A percentile compares a stretch with the other conserved stretches of the same genome.
phyloP scores from a whole-genome alignment of 805 yeast species.

The Kodamaea restingae region DNA sequence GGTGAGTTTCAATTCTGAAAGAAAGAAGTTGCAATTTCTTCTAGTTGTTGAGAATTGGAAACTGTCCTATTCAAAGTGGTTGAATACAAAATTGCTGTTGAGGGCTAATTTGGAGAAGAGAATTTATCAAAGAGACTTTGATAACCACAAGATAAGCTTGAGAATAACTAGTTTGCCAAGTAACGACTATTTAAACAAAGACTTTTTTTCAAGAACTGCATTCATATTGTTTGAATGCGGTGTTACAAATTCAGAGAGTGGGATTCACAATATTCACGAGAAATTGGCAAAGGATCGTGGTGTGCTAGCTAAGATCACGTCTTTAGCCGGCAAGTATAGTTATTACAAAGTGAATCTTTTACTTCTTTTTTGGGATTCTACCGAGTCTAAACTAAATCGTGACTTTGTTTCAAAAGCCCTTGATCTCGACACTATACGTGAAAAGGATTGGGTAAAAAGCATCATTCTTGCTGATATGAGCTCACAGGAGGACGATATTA shows the following conservation, averaged over 20 bases:
- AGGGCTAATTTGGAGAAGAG: slow-evolving; percentile 23
- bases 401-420: slow-evolving; percentile 17
- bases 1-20: slow-evolving; percentile 16
- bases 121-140: slow-evolving; percentile 24
- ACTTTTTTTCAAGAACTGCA: slow-evolving; percentile 37
- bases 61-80: slow-evolving; percentile 46
- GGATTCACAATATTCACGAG: slow-evolving; percentile 15
- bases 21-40: slow-evolving; percentile 30
- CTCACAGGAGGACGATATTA: slow-evolving; percentile 19
- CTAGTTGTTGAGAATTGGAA: slow-evolving; percentile 50
- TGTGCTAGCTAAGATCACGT: slow-evolving; percentile 32
- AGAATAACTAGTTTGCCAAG: slow-evolving; percentile 40
- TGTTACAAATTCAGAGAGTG: slow-evolving; percentile 19
- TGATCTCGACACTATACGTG: slow-evolving; percentile 10
- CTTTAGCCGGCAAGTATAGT: slow-evolving; percentile 32
- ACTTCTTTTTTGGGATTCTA: slow-evolving; percentile 41
- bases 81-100: slow-evolving; percentile 41
- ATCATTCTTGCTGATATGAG: slow-evolving; percentile 35
- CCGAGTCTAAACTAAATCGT: slow-evolving; percentile 14
- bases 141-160: slow-evolving; percentile 26
- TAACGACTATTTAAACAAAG: slow-evolving; percentile 30
- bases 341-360: slow-evolving; percentile 37
- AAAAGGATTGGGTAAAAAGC: slow-evolving; percentile 16
- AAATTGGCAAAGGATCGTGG: slow-evolving; percentile 37
- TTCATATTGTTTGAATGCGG: slow-evolving; percentile 55